Base-by-base conservation (phyloP, 805 yeast species). In the Metschnikowia gruessii region DNA sequence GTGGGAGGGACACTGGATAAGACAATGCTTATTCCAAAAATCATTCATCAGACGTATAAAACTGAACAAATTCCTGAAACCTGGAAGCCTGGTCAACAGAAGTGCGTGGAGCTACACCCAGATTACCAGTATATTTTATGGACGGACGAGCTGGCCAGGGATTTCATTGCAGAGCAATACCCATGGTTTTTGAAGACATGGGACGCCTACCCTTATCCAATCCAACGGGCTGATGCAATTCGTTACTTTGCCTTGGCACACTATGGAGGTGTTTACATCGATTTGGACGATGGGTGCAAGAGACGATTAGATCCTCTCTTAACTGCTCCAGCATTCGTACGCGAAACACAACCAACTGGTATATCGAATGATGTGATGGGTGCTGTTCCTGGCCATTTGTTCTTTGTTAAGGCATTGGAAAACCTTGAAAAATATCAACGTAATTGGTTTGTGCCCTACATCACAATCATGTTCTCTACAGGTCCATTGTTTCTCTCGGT, bases 291-390 rank as follows among this genome's bases (percentile, higher is more conserved):
- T 63, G 96, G 94, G 7, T 89, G 96, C 65, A 79, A 79, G 54
- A 74, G 90, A 50, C 76, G 77, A 50, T 70, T 91, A 53, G 97
- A 90, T 62, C 95, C 95, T 1, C 68, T 91, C 47, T 75, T 90
- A 48, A 77, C 84, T 2, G 86, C 82, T 4, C 91, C 95, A 1
- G 95, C 95, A 1, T 87, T 87, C 70, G 89, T 87, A 12, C 75
- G 97, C 53, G 87, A 87, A 61, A 90, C 97, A 1, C 68, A 79
- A 4, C 97, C 97, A 21, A 85, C 95, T 0, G 97, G 97, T 43
- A 81, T 91, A 34, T 87, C 96, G 4, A 91, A 91, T 64, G 96
- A 90, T 62, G 90, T 90, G 13, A 86, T 91, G 95, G 96, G 95
- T 10, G 72, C 92, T 3, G 83, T 85, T 11, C 96, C 95, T 29